Evolutionary conservation across 768 basidiomycete genomes (phyloP).

Genomic region (Crepidotus variabilis): DNA sequence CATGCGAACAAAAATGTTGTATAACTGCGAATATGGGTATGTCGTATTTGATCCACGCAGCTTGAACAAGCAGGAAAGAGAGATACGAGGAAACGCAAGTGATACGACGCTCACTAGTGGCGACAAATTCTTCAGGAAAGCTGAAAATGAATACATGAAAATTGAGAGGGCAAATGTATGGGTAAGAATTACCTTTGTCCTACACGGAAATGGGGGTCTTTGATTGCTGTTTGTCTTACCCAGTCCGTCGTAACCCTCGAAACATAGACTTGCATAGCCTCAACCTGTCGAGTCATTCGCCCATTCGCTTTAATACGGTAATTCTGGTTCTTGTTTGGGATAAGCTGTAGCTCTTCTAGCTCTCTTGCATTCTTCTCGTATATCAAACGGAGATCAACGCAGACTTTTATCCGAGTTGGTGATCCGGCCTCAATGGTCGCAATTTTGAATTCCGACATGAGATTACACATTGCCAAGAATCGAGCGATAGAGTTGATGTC

Average conservation of each 20-base stretch:
- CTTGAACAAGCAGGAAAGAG: slow-evolving; percentile 1
- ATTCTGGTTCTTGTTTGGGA: background rate
- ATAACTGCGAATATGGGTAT: slow-evolving; percentile 5
- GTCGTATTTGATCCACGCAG: slow-evolving; percentile 1
- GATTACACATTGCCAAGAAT: background rate
- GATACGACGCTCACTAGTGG: background rate
- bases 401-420: slow-evolving; percentile 1
- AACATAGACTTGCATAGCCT: slow-evolving; percentile 7
- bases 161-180: too few relatives aligned
- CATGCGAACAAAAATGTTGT: slow-evolving; percentile 8
- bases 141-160: background rate
- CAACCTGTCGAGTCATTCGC: background rate
- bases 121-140: background rate
- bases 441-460: background rate
- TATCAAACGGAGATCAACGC: slow-evolving; percentile 4
- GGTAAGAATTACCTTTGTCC: background rate
- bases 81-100: background rate
- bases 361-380: slow-evolving; percentile 2
- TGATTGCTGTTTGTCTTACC: slow-evolving; percentile 4
- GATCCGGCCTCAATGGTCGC: background rate
- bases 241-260: slow-evolving; percentile 5
- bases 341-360: slow-evolving; percentile 2
- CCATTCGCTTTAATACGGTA: background rate
- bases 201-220: background rate
- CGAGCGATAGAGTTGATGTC: background rate